Conservation (phyloP, 1,284 basidiomycete species). For the Malassezia vespertilionis region DNA sequence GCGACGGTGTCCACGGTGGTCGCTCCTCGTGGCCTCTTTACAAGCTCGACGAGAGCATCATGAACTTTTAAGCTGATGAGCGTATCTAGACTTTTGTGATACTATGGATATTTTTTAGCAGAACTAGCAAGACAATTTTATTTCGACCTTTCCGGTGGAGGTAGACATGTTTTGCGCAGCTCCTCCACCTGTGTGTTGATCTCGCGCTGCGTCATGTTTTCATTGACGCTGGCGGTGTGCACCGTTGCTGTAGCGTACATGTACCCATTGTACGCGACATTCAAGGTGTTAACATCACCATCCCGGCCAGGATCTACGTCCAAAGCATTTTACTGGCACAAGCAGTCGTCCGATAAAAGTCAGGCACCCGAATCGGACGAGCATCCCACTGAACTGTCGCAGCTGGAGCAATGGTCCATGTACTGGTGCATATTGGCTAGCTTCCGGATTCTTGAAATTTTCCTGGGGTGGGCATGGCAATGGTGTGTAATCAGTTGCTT, state of each 20-base stretch:
- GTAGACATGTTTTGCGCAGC: neutral
- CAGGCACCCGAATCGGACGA: neutral
- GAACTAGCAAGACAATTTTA: neutral
- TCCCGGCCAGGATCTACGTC: neutral
- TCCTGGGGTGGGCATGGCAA: constrained; percentile 33
- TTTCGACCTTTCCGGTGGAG: too few relatives aligned
- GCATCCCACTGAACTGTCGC: constrained; percentile 24
- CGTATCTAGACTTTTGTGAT: too few relatives aligned
- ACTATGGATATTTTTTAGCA: too few relatives aligned
- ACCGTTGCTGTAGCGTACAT: constrained; percentile 7
- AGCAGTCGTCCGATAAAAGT: neutral
- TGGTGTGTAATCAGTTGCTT: constrained; percentile 20
- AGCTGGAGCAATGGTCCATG: constrained; percentile 38
- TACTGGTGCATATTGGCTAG: constrained; percentile 39
- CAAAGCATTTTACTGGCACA: constrained; percentile 1
- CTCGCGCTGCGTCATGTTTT: neutral
- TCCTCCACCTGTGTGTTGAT: neutral
- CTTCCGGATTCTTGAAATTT: constrained; percentile 26
- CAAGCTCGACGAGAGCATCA: constrained; percentile 16
- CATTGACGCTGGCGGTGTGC: constrained; percentile 1
- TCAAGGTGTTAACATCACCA: constrained; percentile 5
- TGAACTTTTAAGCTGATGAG: constrained; percentile 10
- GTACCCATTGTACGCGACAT: constrained; percentile 16
- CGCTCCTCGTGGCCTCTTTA: constrained; percentile 29
- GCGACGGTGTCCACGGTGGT: constrained; percentile 32